Conservation (phyloP, 345 rosid genomes). For the Barbarea vulgaris region DNA sequence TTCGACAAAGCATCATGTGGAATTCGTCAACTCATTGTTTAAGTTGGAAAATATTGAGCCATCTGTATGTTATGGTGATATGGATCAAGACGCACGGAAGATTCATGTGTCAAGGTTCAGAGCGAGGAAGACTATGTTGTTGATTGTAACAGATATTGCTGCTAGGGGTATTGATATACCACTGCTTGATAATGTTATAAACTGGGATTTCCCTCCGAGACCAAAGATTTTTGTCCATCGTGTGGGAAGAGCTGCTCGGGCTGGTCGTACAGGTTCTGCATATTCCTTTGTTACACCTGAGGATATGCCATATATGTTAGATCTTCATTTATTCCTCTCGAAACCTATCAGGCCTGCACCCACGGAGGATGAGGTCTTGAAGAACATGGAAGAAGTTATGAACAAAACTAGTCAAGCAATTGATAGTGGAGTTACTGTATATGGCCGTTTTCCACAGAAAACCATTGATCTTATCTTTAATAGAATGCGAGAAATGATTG, state of each 20-base stretch:
- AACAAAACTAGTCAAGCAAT: constrained; percentile 68
- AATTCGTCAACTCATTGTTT: constrained; percentile 78
- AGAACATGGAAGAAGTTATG: constrained; percentile 75
- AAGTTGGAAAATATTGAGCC: constrained; percentile 81
- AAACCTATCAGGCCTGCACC: constrained; percentile 89
- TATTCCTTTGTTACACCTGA: constrained; percentile 88
- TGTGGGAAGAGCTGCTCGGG: constrained; percentile 95
- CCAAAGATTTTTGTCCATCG: constrained; percentile 96
- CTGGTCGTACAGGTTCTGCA: constrained; percentile 92
- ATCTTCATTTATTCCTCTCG: constrained; percentile 94
- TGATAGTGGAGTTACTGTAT: constrained; percentile 83
- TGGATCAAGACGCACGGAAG: constrained; percentile 98
- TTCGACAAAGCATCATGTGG: constrained; percentile 97
- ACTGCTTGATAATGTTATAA: constrained; percentile 92
- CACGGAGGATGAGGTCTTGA: constrained; percentile 86
- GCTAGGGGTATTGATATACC: constrained; percentile 99
- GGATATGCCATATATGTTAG: constrained; percentile 85
- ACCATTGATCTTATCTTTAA: constrained; percentile 85
- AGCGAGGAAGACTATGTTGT: constrained; percentile 79
- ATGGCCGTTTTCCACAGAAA: constrained; percentile 91
- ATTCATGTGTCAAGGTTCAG: constrained; percentile 87
- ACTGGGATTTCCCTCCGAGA: constrained; percentile 97
- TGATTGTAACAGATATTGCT: constrained; percentile 94
- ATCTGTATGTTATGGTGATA: constrained; percentile 95
- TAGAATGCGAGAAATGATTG: constrained; percentile 63